phyloP scores from a whole-genome alignment of 495 filamentous ascomycete genomes.

The Neurospora terricola region DNA sequence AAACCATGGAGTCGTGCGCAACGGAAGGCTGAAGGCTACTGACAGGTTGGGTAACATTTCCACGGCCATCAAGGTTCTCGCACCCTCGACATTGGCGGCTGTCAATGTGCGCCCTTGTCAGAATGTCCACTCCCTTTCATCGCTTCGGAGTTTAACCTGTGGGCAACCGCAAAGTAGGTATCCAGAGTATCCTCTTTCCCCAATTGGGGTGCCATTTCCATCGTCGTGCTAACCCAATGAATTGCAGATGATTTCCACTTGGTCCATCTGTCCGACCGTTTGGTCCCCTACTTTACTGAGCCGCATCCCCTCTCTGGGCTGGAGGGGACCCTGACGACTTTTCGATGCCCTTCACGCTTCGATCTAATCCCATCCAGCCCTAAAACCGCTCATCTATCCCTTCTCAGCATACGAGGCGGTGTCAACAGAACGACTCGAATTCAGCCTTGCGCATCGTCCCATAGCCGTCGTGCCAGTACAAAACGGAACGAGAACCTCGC shows the following conservation, averaged over 20 bases:
- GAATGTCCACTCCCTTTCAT: not conserved
- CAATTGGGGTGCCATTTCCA: not conserved
- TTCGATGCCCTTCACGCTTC: not conserved
- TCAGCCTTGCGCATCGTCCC: not conserved
- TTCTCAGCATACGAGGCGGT: not conserved
- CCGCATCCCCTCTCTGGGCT: not conserved
- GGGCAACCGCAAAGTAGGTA: not conserved
- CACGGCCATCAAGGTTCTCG: not conserved
- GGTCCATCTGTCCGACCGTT: not conserved
- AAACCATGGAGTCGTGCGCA: not conserved
- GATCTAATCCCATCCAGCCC: not conserved
- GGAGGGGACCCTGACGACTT: not conserved
- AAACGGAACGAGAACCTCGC: not conserved
- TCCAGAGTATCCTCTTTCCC: not conserved
- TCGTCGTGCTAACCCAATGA: not conserved
- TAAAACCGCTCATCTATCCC: not conserved
- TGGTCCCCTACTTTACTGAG: not conserved
- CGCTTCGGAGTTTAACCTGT: not conserved
- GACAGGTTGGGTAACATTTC: not conserved
- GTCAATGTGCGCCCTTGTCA: not conserved
- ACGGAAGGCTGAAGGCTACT: not conserved
- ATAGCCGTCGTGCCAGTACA: not conserved
- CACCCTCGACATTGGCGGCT: not conserved
- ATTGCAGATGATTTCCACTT: not conserved
- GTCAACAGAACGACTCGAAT: not conserved